Evolutionary conservation across 108 stramenopile species (phyloP).

Genomic region (Fragilaria radians): DNA sequence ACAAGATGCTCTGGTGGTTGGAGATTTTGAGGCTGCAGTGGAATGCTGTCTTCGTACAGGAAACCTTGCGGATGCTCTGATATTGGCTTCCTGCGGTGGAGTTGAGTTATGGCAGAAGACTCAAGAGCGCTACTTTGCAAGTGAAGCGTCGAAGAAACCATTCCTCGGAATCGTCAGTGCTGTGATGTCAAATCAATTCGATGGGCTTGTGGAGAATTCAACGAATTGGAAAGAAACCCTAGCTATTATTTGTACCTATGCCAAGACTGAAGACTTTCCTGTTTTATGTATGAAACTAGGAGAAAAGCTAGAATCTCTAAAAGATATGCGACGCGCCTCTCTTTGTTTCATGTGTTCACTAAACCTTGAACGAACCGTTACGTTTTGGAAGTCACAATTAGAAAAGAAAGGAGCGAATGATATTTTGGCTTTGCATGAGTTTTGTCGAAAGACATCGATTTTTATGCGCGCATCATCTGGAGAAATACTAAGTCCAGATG

Average conservation of each 20-base stretch:
- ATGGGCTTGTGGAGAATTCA: slow-evolving; percentile 57
- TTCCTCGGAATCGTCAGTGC: slow-evolving; percentile 85
- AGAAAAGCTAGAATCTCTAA: slow-evolving; percentile 71
- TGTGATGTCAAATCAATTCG: slow-evolving; percentile 48
- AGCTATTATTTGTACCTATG: slow-evolving; percentile 91
- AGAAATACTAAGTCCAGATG: slow-evolving; percentile 42
- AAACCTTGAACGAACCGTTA: slow-evolving; percentile 75
- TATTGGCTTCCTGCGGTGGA: slow-evolving; percentile 92
- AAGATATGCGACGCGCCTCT: slow-evolving; percentile 74
- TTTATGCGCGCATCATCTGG: slow-evolving; percentile 68
- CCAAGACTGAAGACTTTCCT: slow-evolving; percentile 88
- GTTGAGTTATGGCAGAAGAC: slow-evolving; percentile 89
- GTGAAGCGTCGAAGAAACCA: slow-evolving; percentile 55
- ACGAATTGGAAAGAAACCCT: slow-evolving; percentile 90
- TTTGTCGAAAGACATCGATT: slow-evolving; percentile 87
- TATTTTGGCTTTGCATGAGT: slow-evolving; percentile 81
- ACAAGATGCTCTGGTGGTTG: slow-evolving; percentile 85
- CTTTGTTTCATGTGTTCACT: slow-evolving; percentile 95
- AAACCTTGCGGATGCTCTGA: slow-evolving; percentile 88
- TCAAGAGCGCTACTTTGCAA: slow-evolving; percentile 82
- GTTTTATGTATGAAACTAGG: slow-evolving; percentile 84
- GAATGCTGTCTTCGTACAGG: slow-evolving; percentile 90
- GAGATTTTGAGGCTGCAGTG: slow-evolving; percentile 95
- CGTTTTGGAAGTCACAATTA: slow-evolving; percentile 78
- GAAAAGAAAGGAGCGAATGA: slow-evolving; percentile 33